Evolutionary conservation across 2,329 filamentous ascomycete species (phyloP), one percentile per base, ranked within the genome.

Genomic region (Colletotrichum tropicicola): DNA sequence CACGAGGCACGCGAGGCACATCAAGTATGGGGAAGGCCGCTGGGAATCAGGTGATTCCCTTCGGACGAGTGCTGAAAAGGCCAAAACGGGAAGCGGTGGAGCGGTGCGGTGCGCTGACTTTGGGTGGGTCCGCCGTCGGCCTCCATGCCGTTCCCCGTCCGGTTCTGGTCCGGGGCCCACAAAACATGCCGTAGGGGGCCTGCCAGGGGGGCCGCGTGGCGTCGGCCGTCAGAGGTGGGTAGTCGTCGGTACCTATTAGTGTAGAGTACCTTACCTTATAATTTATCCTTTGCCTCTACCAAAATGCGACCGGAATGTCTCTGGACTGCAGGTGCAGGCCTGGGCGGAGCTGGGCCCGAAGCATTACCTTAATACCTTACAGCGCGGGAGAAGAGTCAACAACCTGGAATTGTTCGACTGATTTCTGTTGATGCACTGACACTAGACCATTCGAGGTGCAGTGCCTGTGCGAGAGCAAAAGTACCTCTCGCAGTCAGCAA

Each of bases 71-170:
- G 43, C 54, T 57, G 17, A 37, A 57, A 57, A 57, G 43, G 54
- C n/a, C 54, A 47, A 57, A 57, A 47, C 21, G 43, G 52, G 52
- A 43, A 45, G 21, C 35, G 3, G 9, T 45, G 23, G 19, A 37
- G 37, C 13, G 17, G n/a, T 35, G 9, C n/a, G 32, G 32, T 35
- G 32, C 32, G 13, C 9, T 35, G 32, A 35, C 32, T 44, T 9
- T 27, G 6, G 41, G 57, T 61, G 57, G 49, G 35, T 13, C 55
- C 30, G 8, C 37, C 17, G 43, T 65, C 57, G 49, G 62, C 62
- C 17, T 44, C 27, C 32, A 41, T 32, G 32, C 56, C 61, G 61
- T 54, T 60, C 23, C 48, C 61, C 61, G 61, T 65, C 61, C 57
- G 61, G 49, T 65, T 30, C 43, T 30, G 39, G 37, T 61, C 61